A percentile compares a stretch with the other conserved stretches of the same genome.
Conservation (phyloP, 2,329 filamentous ascomycete genomes). For the Penicillium olsonii region DNA sequence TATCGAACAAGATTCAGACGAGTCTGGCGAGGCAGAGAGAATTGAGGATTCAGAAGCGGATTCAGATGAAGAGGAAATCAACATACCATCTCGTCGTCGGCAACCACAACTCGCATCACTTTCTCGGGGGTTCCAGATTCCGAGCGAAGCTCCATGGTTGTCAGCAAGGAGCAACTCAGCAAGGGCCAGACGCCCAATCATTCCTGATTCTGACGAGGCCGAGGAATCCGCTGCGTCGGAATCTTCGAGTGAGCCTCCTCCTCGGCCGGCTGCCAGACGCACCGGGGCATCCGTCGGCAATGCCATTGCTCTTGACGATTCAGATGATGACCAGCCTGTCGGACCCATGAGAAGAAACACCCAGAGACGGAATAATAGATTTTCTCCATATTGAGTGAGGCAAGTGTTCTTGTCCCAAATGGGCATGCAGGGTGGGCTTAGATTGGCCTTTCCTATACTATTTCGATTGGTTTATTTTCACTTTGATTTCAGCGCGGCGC, state of each 20-base stretch:
- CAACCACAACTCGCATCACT: background rate
- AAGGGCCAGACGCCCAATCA: background rate
- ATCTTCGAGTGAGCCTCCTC: slow-evolving; percentile 12
- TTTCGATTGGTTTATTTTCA: slow-evolving; percentile 12
- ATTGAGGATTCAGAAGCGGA: slow-evolving; percentile 2
- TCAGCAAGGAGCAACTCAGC: background rate
- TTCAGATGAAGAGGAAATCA: slow-evolving; percentile 2
- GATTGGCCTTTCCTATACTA: slow-evolving; percentile 5
- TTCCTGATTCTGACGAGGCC: slow-evolving; percentile 1
- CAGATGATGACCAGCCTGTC: slow-evolving; percentile 27
- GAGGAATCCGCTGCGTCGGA: slow-evolving; percentile 7
- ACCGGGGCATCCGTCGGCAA: slow-evolving; percentile 4
- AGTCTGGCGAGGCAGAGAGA: slow-evolving; percentile 21
- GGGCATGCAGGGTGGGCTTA: background rate
- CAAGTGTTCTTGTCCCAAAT: background rate
- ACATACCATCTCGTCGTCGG: background rate
- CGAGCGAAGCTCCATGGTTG: slow-evolving; percentile 6
- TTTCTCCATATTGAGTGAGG: slow-evolving; percentile 24
- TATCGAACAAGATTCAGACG: slow-evolving; percentile 1
- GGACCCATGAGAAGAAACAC: slow-evolving; percentile 23
- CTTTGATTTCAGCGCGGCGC: slow-evolving; percentile 22
- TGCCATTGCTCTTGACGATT: slow-evolving; percentile 26
- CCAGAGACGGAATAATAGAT: slow-evolving; percentile 20
- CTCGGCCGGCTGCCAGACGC: background rate
- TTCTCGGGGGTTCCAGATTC: background rate